Evolutionary conservation across 805 yeast species (phyloP), one percentile per base, ranked within the genome.

Genomic region (Isabelozyma heimii): DNA sequence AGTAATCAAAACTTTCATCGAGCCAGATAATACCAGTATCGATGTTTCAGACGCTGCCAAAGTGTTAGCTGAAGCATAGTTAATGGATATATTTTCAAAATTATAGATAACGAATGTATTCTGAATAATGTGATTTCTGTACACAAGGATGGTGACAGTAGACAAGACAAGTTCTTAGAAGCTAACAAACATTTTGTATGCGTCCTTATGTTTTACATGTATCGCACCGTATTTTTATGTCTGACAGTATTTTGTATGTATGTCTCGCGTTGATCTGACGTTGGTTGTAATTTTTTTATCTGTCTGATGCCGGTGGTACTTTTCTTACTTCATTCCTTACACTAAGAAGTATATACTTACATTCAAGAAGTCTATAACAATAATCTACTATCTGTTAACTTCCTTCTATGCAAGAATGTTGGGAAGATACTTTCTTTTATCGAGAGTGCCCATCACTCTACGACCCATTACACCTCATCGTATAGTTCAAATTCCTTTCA

Each of bases 21-120:
- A 91, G 73, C 92, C 95, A 24, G 96, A 90, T 63, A 83, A 82
- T 69, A 81, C 85, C 40, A 81, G 91, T 10, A 80, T 90, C 54
- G 78, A 81, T 50, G 83, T 77, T 44, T 71, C 79, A 27, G 75
- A 66, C 6, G 81, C 83, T 6, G 64, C 65, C 27, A 72, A 74
- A 46, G 82, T 80, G 27, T 64, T 77, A 52, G 57, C 62, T 24
- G 49, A 58, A 15, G 58, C 59, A 28, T 66, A 54, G 13, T 3
- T 20, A 5, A 20, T 20, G 24, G 24, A 20, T 20, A 20, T 20
- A 20, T 3, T 30, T 30, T 4, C 35, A 8, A 30, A 10, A 5
- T 30, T 30, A 30, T 10, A 30, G 35, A 30, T 30, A 13, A 30
- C 10, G n/a, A 20, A 20, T 20, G 35, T 30, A 30, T 9, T 30